Evolutionary conservation across 306 rosid species (phyloP).

Genomic region (Prunus armeniaca): DNA sequence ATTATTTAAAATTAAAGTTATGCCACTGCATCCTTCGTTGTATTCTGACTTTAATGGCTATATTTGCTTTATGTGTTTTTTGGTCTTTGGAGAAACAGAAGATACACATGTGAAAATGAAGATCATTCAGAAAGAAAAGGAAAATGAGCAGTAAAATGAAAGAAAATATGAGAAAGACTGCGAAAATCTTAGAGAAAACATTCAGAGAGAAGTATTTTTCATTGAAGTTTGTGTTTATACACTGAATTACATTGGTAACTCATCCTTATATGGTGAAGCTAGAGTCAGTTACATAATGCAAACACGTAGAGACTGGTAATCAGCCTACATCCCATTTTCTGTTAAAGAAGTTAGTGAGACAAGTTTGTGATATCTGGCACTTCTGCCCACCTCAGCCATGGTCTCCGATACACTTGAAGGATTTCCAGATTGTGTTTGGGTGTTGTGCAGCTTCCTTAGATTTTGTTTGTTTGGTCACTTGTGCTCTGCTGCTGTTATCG

Average conservation of each 20-base stretch:
- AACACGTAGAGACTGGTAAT: background rate
- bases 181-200: background rate
- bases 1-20: slow-evolving; percentile 14
- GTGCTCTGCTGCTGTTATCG: background rate
- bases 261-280: background rate
- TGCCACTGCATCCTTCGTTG: slow-evolving; percentile 2
- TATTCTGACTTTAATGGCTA: slow-evolving; percentile 13
- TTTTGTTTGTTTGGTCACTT: background rate
- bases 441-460: background rate
- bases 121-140: background rate
- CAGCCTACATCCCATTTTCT: background rate
- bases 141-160: background rate
- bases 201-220: background rate
- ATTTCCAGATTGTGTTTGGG: background rate
- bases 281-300: background rate
- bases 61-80: background rate
- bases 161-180: background rate
- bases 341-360: background rate
- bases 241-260: background rate
- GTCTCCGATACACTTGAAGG: background rate
- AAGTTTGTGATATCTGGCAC: background rate
- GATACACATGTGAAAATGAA: background rate
- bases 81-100: background rate
- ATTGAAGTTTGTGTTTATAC: background rate
- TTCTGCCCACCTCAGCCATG: background rate